Evolutionary conservation across 345 rosid species (phyloP).

Genomic region (Aethionema arabicum): DNA sequence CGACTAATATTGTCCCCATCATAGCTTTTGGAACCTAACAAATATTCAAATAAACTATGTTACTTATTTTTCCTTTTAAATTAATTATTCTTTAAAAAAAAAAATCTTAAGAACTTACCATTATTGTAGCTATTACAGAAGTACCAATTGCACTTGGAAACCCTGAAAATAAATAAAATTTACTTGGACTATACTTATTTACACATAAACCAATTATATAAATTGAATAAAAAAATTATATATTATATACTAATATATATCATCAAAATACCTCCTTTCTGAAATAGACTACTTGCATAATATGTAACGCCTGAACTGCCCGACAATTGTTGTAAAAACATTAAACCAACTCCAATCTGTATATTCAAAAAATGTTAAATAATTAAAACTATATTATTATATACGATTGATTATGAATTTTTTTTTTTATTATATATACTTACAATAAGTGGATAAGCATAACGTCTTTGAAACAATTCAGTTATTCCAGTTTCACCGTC

Average conservation of each 20-base stretch:
- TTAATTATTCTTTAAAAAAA: neutral
- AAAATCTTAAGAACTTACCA: slow-evolving; percentile 30
- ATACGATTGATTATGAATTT: neutral
- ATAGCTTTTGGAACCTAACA: slow-evolving; percentile 39
- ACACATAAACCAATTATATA: slow-evolving; percentile 1
- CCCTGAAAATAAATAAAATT: slow-evolving; percentile 19
- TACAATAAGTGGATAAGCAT: slow-evolving; percentile 37
- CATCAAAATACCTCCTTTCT: slow-evolving; percentile 34
- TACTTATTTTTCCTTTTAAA: no score
- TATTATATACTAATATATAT: neutral
- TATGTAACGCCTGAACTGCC: slow-evolving; percentile 38
- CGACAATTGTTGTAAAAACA: slow-evolving; percentile 39
- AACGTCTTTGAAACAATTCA: slow-evolving; percentile 40
- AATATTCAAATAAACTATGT: neutral
- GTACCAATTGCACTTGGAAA: slow-evolving; percentile 43
- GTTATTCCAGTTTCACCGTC: slow-evolving; percentile 19
- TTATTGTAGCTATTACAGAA: slow-evolving; percentile 34
- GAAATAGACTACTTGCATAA: slow-evolving; percentile 38
- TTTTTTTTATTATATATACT: neutral
- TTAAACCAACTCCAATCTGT: slow-evolving; percentile 41
- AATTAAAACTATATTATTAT: neutral
- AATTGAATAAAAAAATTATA: neutral
- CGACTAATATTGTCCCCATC: slow-evolving; percentile 38
- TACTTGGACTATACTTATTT: slow-evolving; percentile 1
- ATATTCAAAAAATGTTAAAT: slow-evolving; percentile 9